Base-by-base conservation (phyloP, 2,329 filamentous ascomycete genomes). In the Cladosporium austrohemisphaericum region DNA sequence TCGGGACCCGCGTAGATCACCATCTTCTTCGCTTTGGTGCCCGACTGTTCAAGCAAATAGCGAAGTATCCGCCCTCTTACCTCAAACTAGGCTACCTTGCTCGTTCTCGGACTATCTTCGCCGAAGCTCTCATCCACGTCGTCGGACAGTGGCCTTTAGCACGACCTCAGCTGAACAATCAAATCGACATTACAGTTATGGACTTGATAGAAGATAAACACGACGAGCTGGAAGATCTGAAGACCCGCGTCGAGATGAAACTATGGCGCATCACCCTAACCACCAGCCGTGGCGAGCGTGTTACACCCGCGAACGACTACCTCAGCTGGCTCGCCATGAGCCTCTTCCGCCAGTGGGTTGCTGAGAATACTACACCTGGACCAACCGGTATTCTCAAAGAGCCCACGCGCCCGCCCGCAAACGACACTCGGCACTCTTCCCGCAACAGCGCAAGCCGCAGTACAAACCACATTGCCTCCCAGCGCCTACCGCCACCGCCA, bases 141-240 rank as follows among this genome's bases (percentile, higher is more conserved):
- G 91, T 96, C 0, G 92, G 92, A 3, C 88, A 95, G 66, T 97
- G 92, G 92, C 91, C 92, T 0, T 75, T 81, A 0, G 89, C 86
- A 13, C 81, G 90, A 59, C 80, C 85, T 20, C 88, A 88, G 59
- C 79, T 96, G 28, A 83, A 88, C 50, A 77, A 80, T 52, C 76
- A 85, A 23, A 76, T 95, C 32, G 87, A 91, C 0, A 80, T 85
- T 20, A 67, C 79, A 0, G 88, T 96, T 0, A 75, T 96, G 8
- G 90, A 96, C 58, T 77, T 96, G 28, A 94, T 96, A 54, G 88
- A 95, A 67, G 90, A 96, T 69, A 96, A 96, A 68, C 89, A 93
- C 4, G 89, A 95, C 58, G 91, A 96, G 67, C 76, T 96, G 14
- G 86, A 90, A 55, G 90, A 96, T 61, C 77, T 84, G 6, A 88